Percentiles rank a stretch among this genome's conserved stretches.
Evolutionary conservation across 352 stramenopile species (phyloP).

Genomic region (Discostella stelligera): DNA sequence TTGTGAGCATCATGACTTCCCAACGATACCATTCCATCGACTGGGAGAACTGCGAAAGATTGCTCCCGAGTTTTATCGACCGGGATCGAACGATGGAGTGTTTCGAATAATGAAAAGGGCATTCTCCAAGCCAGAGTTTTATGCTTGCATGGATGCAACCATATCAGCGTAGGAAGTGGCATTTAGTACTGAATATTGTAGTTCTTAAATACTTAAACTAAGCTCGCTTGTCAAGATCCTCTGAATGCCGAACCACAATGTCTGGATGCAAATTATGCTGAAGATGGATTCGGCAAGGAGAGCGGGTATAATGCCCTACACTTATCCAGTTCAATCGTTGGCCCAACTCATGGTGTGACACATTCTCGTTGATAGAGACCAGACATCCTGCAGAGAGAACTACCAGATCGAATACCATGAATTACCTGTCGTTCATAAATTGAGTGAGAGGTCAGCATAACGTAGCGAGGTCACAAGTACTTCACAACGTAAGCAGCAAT

Average conservation of each 20-base stretch:
- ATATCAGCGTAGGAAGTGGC: neutral
- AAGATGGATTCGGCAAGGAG: neutral
- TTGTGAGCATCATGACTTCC: constrained; percentile 82
- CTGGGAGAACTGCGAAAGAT: constrained; percentile 62
- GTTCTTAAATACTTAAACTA: neutral
- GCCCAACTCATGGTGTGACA: no score
- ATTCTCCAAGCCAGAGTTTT: constrained; percentile 70
- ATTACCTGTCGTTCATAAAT: neutral
- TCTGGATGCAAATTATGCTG: neutral
- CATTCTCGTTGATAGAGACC: no score
- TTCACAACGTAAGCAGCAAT: neutral
- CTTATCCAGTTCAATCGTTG: neutral
- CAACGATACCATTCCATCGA: constrained; percentile 71
- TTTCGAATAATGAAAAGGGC: constrained; percentile 62
- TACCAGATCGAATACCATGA: neutral
- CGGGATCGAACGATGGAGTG: constrained; percentile 52
- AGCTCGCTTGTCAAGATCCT: neutral
- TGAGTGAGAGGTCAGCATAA: neutral
- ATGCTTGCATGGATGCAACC: constrained; percentile 70
- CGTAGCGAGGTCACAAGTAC: neutral
- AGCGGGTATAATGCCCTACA: neutral
- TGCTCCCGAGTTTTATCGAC: constrained; percentile 75
- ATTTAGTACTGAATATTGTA: neutral
- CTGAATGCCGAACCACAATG: neutral
- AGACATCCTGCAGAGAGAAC: no score